These are phyloP conservation scores for Nicotiana knightiana DNA, from an alignment of 257 asterid genomes.

Conservation along the genomic window DNA sequence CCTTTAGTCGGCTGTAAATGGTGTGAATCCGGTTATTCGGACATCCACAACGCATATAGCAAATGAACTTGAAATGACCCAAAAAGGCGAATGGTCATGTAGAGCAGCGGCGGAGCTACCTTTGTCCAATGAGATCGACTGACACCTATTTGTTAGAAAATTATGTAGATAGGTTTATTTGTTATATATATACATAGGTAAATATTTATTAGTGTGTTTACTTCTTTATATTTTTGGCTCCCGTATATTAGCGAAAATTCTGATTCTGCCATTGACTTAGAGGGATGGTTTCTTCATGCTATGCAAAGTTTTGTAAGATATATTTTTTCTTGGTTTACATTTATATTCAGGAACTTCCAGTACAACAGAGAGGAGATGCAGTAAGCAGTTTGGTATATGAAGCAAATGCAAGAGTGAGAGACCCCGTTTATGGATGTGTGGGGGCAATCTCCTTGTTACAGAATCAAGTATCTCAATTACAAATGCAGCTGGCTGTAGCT, in stretches of 20 bases:
- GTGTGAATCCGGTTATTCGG: neutral
- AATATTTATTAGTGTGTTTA: too few relatives aligned
- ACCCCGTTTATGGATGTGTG: conserved; percentile 85
- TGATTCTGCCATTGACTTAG: neutral
- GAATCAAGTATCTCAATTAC: conserved; percentile 75
- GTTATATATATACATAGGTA: too few relatives aligned
- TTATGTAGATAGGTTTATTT: too few relatives aligned
- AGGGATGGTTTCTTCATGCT: neutral
- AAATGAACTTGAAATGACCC: neutral
- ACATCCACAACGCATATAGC: neutral
- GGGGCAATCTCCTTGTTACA: conserved; percentile 81
- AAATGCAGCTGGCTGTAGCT: conserved; percentile 80
- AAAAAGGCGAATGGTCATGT: neutral
- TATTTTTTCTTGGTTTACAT: neutral
- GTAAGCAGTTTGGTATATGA: conserved; percentile 85
- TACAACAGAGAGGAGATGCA: conserved; percentile 73
- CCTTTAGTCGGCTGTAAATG: neutral
- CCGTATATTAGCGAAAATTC: too few relatives aligned
- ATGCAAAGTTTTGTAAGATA: neutral
- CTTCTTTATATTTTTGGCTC: too few relatives aligned
- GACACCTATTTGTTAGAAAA: too few relatives aligned
- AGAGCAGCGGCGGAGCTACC: neutral
- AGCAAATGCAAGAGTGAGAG: conserved; percentile 82
- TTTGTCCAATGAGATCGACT: too few relatives aligned
- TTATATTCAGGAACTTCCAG: conserved; percentile 57